Evolutionary conservation across 2,329 filamentous ascomycete genomes (phyloP), one percentile per base, ranked within the genome.

Genomic region (Beauveria sp.): DNA sequence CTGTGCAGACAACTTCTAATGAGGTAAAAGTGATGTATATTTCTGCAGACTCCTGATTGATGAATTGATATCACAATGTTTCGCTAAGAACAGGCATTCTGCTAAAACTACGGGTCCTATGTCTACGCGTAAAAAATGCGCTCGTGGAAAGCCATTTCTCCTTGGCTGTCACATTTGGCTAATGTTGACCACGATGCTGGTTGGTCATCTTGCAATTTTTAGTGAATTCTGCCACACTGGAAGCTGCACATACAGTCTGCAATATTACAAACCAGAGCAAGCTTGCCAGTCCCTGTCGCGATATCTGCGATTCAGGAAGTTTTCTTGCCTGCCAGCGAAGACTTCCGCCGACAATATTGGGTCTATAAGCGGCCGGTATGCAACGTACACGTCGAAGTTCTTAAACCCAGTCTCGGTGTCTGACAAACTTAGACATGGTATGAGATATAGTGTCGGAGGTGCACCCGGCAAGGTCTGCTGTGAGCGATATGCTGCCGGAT

Each of bases 221-320:
- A 58, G 51, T 18, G n/a, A 8, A 16, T 46, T 26, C 50, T 16
- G 14, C 22, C 34, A 16, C 6, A 18, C n/a, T 22, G 49, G 40
- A 26, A 34, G 40, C 18, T 24, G 24, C 26, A 75, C 80, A 68
- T 73, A 87, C 87, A 90, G 65, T 89, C 85, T 70, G 90, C 88
- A 63, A 87, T 77, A 67, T 90, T 91, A 88, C 89, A 91, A 59
- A 91, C 86, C 71, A 89, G 72, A 16, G 85, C 88, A 31, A 91
- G 76, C 31, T 78, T 77, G 28, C 88, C 88, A 0, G 87, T 89
- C 0, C 88, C 87, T 3, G 86, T 85, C 1, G 82, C 88, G 20
- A 90, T 76, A 69, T 90, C 88, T 26, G 89, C 71, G 46, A 90
- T 73, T 50, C 73, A 79, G 16, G 80, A 80, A 51, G 76, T 74